These are phyloP conservation scores for Aristolochia fimbriata DNA, from an alignment of 164 flowering plant genomes.

Conservation along the genomic window DNA sequence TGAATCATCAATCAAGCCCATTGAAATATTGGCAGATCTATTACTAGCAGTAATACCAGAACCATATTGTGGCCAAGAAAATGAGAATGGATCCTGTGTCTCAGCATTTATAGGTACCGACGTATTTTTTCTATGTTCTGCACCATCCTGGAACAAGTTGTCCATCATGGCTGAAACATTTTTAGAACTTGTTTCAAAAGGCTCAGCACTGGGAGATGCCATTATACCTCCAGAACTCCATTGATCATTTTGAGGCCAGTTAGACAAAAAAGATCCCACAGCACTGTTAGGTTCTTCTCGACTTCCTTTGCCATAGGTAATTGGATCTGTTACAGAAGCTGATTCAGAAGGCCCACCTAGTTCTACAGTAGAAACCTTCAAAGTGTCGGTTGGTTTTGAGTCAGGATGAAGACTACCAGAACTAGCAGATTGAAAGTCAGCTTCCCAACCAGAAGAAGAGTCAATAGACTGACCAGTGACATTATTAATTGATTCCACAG, in stretches of 20 bases:
- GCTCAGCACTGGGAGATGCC: conserved; percentile 7
- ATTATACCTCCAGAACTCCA: conserved; percentile 13
- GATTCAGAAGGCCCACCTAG: conserved; percentile 22
- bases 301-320: conserved; percentile 8
- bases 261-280: conserved; percentile 15
- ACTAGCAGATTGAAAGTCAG: conserved; percentile 46
- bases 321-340: conserved; percentile 12
- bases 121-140: conserved; percentile 13
- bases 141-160: conserved; percentile 22
- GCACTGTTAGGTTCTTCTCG: conserved; percentile 12
- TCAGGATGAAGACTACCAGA: conserved; percentile 17
- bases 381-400: conserved; percentile 21
- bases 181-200: conserved; percentile 4
- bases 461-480: conserved; percentile 16
- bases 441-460: conserved; percentile 49
- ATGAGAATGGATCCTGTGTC: conserved; percentile 14
- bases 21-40: conserved; percentile 20
- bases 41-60: conserved; percentile 5
- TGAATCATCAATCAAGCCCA: conserved; percentile 11
- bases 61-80: conserved; percentile 14
- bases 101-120: conserved; percentile 11
- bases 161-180: conserved; percentile 8
- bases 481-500: conserved; percentile 9
- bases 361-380: conserved; percentile 19
- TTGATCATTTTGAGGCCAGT: conserved; percentile 26